These are phyloP conservation scores for Hericium alpestre DNA, from an alignment of 768 basidiomycete genomes.

Conservation along the genomic window DNA sequence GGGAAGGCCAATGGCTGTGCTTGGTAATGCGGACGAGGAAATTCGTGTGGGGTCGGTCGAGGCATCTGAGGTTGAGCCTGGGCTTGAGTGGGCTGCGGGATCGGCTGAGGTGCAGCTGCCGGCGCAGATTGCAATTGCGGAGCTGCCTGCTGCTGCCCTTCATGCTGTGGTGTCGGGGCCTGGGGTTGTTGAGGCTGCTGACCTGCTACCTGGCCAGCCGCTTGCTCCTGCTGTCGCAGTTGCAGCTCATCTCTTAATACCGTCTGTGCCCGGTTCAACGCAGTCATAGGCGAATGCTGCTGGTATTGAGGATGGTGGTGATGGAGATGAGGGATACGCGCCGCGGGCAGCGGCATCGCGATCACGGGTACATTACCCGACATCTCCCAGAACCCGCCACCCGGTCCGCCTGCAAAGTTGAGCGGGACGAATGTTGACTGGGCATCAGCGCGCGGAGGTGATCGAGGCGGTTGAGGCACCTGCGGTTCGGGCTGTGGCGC, in stretches of 20 bases:
- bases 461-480: too few relatives aligned
- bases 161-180: too few relatives aligned
- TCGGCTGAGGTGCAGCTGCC: not conserved
- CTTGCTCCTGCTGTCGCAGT: not conserved
- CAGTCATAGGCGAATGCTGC: not conserved
- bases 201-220: not conserved
- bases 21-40: conserved; percentile 49
- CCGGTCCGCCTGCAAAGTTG: too few relatives aligned
- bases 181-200: not conserved
- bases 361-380: too few relatives aligned
- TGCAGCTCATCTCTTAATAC: not conserved
- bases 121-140: not conserved
- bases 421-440: too few relatives aligned
- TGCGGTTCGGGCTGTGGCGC: conserved; percentile 8
- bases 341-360: too few relatives aligned
- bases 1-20: conserved; percentile 29
- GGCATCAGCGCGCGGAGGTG: too few relatives aligned
- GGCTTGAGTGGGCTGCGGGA: conserved; percentile 25
- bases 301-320: conserved; percentile 3
- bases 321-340: not conserved
- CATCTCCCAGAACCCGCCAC: too few relatives aligned
- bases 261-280: not conserved
- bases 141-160: too few relatives aligned
- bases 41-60: conserved; percentile 59
- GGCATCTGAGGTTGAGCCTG: conserved; percentile 51